These are phyloP conservation scores for Spathaspora girioi DNA, from an alignment of 805 yeast genomes.

Conservation along the genomic window DNA sequence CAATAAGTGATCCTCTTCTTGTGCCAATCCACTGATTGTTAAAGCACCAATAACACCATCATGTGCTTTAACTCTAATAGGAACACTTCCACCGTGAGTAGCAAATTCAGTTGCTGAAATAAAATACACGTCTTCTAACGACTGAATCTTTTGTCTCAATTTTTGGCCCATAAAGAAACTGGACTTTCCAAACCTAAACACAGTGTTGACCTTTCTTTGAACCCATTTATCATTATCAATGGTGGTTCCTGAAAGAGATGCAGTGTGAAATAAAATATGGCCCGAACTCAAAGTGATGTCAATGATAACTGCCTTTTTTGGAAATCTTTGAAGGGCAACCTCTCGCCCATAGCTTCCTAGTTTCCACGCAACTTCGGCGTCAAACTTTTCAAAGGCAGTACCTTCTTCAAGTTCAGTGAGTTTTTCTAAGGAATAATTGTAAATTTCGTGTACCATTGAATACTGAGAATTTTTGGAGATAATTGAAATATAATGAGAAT, in stretches of 20 bases:
- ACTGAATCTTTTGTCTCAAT: slow-evolving; percentile 30
- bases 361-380: slow-evolving; percentile 41
- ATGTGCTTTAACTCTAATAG: slow-evolving; percentile 36
- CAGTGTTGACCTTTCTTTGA: slow-evolving; percentile 45
- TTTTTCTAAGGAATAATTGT: slow-evolving; percentile 12
- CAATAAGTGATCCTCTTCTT: slow-evolving; percentile 51
- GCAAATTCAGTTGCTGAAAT: slow-evolving; percentile 45
- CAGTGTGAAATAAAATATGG: slow-evolving; percentile 45
- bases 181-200: slow-evolving; percentile 44
- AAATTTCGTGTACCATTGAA: slow-evolving; percentile 10
- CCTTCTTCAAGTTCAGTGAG: slow-evolving; percentile 21
- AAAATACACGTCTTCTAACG: slow-evolving; percentile 35
- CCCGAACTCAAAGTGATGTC: slow-evolving; percentile 46
- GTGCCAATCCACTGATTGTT: slow-evolving; percentile 55
- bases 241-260: slow-evolving; percentile 31
- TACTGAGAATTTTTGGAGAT: background rate
- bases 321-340: slow-evolving; percentile 22
- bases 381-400: slow-evolving; percentile 19
- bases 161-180: slow-evolving; percentile 46
- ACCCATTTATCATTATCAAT: slow-evolving; percentile 57
- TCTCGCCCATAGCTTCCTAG: slow-evolving; percentile 42
- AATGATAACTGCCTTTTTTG: slow-evolving; percentile 38
- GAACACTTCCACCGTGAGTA: slow-evolving; percentile 56
- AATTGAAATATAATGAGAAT: background rate
- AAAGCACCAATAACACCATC: slow-evolving; percentile 44